phyloP scores from a whole-genome alignment of 495 filamentous ascomycete species.

The Tuber umbilicatum region DNA sequence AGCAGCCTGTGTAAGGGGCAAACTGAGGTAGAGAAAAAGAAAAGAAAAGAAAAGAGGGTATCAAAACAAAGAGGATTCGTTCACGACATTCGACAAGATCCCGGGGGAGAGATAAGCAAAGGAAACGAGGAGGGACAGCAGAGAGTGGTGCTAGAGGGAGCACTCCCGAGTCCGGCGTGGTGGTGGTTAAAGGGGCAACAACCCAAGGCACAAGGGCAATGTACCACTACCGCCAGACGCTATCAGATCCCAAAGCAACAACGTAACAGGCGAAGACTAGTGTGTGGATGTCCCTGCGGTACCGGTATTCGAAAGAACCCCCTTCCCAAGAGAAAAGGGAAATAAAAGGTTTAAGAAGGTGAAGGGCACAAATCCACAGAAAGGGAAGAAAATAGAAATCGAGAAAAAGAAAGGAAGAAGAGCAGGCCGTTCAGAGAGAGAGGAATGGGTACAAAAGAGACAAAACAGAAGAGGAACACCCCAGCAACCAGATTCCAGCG shows the following conservation, averaged over 20 bases:
- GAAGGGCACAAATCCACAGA: background rate
- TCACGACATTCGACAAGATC: conserved; percentile 42
- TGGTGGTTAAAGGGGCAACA: conserved; percentile 38
- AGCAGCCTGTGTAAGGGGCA: conserved; percentile 27
- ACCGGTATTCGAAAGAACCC: background rate
- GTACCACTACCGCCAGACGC: background rate
- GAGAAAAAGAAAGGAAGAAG: background rate
- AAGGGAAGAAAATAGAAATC: background rate
- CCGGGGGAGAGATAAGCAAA: conserved; percentile 26
- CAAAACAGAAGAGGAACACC: conserved; percentile 26
- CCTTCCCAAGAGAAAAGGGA: background rate
- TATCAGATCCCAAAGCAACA: conserved; percentile 5
- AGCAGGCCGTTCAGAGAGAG: conserved; percentile 7
- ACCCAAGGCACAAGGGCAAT: conserved; percentile 19
- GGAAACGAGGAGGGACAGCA: conserved; percentile 32
- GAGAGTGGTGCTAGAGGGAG: background rate
- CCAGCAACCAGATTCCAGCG: conserved; percentile 16
- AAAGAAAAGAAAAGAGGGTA: conserved; percentile 24
- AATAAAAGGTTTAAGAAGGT: background rate
- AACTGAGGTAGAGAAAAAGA: conserved; percentile 32
- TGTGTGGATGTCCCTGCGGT: background rate
- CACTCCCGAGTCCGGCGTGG: conserved; percentile 10
- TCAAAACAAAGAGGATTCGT: conserved; percentile 42
- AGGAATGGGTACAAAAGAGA: conserved; percentile 22
- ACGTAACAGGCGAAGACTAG: background rate